Evolutionary conservation across 2,329 filamentous ascomycete species (phyloP), one percentile per base, ranked within the genome.

Genomic region (Trichoderma citrinoviride): DNA sequence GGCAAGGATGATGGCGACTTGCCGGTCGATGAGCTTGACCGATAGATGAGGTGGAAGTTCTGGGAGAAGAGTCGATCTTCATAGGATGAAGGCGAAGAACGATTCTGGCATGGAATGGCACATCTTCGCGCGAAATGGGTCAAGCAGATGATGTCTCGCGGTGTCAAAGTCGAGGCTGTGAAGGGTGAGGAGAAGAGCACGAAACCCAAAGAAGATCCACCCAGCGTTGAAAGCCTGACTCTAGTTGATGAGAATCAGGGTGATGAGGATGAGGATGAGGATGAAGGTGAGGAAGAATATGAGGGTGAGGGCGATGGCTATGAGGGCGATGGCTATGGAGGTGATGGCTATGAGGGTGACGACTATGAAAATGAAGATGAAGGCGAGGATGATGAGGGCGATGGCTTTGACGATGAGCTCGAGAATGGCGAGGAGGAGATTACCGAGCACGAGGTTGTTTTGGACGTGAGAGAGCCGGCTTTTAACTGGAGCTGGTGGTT

Each of bases 1-100:
- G 89, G 88, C 68, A 90, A 88, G 71, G 90, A 93, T 73, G 82
- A 91, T 68, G 86, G 87, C 44, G 90, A 93, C 72, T 83, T 93
- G 71, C 87, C 89, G 14, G 85, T 90, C 67, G 88, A 92, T 73
- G 91, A 94, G 78, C 81, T 95, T 74, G 90, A 92, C 77, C 82
- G 82, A 75, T 87, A 83, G 75, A 65, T 71, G 67, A 75, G 74
- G 74, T 75, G 72, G 70, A 74, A 71, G 72, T 72, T 76, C 69
- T 69, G 73, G 67, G 68, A 71, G 69, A 71, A 69, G 68, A 68
- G 69, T 68, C 70, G 66, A 67, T 70, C 70, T 72, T 72, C 71
- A 70, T 74, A 73, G 69, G 68, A 75, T 71, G 70, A 73, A 70
- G 70, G 70, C 67, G 69, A 68, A 29, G 50, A 63, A 55, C 52